Percentiles rank a stretch among this genome's conserved stretches.
Evolutionary conservation across 2,329 filamentous ascomycete species (phyloP).

Genomic region (Fusarium redolens): DNA sequence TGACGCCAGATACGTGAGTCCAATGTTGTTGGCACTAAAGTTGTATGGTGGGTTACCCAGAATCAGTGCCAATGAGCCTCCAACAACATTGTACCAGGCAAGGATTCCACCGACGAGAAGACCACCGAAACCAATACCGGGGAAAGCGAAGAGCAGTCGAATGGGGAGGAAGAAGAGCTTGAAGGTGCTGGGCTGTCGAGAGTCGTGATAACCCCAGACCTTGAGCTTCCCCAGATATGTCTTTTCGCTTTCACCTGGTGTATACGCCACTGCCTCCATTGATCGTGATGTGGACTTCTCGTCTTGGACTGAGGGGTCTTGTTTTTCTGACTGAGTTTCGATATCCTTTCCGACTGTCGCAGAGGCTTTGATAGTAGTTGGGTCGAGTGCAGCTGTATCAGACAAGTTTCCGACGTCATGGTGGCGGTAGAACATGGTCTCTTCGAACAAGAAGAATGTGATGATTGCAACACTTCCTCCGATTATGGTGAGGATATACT

Average conservation of each 20-base stretch:
- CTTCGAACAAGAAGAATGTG: constrained; percentile 41
- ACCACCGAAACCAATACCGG: constrained; percentile 40
- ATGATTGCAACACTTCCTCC: constrained; percentile 19
- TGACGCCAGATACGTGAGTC: constrained; percentile 3
- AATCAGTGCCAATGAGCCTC: background rate
- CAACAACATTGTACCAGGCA: constrained; percentile 19
- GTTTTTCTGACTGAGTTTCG: background rate
- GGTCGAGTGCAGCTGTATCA: background rate
- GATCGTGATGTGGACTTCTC: background rate
- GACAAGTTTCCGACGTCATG: background rate
- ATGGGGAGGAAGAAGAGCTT: constrained; percentile 34
- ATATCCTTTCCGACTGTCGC: background rate
- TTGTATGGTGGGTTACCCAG: background rate
- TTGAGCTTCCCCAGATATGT: constrained; percentile 31
- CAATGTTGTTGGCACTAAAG: background rate
- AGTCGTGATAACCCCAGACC: constrained; percentile 32
- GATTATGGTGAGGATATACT: constrained; percentile 38
- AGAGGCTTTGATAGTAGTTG: background rate
- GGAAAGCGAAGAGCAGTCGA: constrained; percentile 15
- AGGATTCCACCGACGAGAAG: constrained; percentile 42
- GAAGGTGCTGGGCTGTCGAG: constrained; percentile 36
- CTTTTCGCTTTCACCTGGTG: background rate
- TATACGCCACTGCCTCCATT: background rate
- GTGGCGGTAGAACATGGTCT: constrained; percentile 40
- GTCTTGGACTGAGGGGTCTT: background rate